Evolutionary conservation across 257 asterid genomes (phyloP), one percentile per base, ranked within the genome.

Genomic region (Penstemon davidsonii): DNA sequence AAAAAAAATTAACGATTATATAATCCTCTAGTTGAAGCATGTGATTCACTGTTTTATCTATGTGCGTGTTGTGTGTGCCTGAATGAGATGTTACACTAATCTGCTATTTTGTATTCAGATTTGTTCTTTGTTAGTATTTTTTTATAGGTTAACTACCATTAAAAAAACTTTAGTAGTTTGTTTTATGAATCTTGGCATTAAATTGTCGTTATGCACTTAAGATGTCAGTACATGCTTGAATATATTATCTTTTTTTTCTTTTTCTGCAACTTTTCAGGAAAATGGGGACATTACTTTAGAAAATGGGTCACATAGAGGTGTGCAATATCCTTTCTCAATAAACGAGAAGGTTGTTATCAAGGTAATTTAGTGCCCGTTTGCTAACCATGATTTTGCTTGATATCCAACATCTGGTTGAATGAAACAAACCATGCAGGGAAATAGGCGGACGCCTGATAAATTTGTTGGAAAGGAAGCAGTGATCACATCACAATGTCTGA

Each of bases 391-490:
- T 47, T 53, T 55, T 10, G 5, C 62, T 33, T 51, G 67, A 41
- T 47, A 5, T 62, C 58, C 38, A 60, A 65, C 75, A 72, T 70
- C 40, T 13, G 65, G 61, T 47, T 55, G 55, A 71, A 39, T 36
- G 47, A 67, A 78, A 44, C 44, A 50, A 46, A 62, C 45, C 62
- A 58, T 76, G 83, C 96, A 93, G 99, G 99, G 99, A 69, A 93
- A 93, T 83, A 81, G 90, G 79, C 84, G 97, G 83, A 93, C 99
- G 42, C 97, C 97, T 56, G 97, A 91, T 79, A 93, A 93, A 69
- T 88, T 90, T 83, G 97, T 93, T 41, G 97, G 97, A 69, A 93
- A 88, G 82, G 99, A 90, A 83, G 99, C 99, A 64, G 81, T 90
- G 75, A 87, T 90, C 74, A 93, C 97, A 4, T 85, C 96, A 60